phyloP scores from a whole-genome alignment of 331 rosid genomes.

The Phaseolus coccineus region DNA sequence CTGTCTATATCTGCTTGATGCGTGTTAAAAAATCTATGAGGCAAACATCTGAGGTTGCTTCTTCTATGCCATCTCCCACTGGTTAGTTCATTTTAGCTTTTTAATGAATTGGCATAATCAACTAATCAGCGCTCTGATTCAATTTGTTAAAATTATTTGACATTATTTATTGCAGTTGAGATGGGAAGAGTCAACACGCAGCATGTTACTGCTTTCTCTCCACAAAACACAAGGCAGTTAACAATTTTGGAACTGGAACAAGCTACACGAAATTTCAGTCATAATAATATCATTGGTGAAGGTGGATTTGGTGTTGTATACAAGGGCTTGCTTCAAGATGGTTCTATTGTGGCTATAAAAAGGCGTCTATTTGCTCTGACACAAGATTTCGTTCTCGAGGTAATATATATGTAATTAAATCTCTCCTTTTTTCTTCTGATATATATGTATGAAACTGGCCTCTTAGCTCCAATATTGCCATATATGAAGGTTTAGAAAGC shows the following conservation, averaged over 20 bases:
- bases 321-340: conserved; percentile 83
- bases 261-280: conserved; percentile 67
- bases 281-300: conserved; percentile 65
- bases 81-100: conserved; percentile 48
- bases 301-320: conserved; percentile 73
- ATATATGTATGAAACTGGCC: not conserved
- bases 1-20: conserved; percentile 60
- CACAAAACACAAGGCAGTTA: conserved; percentile 54
- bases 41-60: conserved; percentile 66
- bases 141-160: not conserved
- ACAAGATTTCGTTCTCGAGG: conserved; percentile 61
- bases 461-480: not conserved
- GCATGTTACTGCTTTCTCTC: conserved; percentile 46
- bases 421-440: not conserved
- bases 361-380: conserved; percentile 55
- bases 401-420: conserved; percentile 30
- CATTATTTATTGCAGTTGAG: conserved; percentile 57
- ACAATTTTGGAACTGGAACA: conserved; percentile 61
- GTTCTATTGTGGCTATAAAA: conserved; percentile 74
- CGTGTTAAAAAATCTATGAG: conserved; percentile 51
- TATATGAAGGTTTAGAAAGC: conserved; percentile 1
- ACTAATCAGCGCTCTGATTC: not conserved
- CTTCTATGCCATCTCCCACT: conserved; percentile 65
- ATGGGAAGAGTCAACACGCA: conserved; percentile 57
- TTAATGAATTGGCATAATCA: conserved; percentile 1